These are phyloP conservation scores for Fusarium metavorans DNA, from an alignment of 2,329 filamentous ascomycete species.

Conservation along the genomic window DNA sequence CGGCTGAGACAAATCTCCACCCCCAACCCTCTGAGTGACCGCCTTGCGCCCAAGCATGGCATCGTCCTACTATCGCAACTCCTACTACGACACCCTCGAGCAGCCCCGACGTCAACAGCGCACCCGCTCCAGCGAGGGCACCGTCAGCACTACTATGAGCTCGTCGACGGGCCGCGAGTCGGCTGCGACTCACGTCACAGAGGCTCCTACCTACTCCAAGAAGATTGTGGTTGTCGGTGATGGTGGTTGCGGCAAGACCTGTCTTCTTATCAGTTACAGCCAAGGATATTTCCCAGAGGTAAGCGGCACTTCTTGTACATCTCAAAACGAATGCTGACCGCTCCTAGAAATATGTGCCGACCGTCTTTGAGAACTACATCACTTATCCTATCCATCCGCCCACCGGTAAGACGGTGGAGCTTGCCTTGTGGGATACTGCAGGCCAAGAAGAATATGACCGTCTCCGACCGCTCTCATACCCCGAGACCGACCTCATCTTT, in stretches of 20 bases:
- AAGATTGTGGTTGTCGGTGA: constrained; percentile 99
- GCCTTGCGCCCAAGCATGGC: constrained; percentile 58
- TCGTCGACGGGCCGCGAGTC: constrained; percentile 81
- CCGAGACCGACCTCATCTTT: constrained; percentile 96
- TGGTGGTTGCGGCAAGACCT: constrained; percentile 98
- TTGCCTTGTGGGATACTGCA: constrained; percentile 98
- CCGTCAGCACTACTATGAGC: constrained; percentile 87
- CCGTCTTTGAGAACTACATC: constrained; percentile 99
- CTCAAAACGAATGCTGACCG: constrained; percentile 13
- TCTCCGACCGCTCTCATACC: constrained; percentile 93
- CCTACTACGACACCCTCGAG: constrained; percentile 60
- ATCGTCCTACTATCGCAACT: constrained; percentile 66
- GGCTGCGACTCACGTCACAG: constrained; percentile 85
- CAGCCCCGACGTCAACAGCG: constrained; percentile 61
- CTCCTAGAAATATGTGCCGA: constrained; percentile 96
- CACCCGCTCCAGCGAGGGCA: constrained; percentile 85
- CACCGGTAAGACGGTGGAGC: constrained; percentile 93
- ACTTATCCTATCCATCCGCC: constrained; percentile 91
- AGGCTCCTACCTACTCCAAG: constrained; percentile 94
- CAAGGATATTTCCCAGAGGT: constrained; percentile 99
- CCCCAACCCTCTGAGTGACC: constrained; percentile 15
- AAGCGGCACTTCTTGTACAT: constrained; percentile 45
- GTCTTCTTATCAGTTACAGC: constrained; percentile 97
- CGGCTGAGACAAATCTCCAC: constrained; percentile 35
- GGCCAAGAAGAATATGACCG: constrained; percentile 99